These are phyloP conservation scores for Colletotrichum endophyticum DNA, from an alignment of 2,329 filamentous ascomycete genomes.

Conservation along the genomic window DNA sequence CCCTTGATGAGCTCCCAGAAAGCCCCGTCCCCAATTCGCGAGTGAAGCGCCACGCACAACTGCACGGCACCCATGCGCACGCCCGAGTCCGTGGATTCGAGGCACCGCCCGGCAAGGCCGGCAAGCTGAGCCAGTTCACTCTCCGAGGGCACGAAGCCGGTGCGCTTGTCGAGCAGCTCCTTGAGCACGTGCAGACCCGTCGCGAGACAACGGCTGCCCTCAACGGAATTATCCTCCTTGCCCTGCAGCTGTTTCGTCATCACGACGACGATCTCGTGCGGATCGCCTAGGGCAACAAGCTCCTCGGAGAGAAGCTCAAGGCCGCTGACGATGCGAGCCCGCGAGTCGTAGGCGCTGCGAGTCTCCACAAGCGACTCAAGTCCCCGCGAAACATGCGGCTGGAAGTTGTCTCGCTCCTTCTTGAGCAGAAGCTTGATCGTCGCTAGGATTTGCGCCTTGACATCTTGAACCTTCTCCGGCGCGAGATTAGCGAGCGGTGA, in stretches of 20 bases:
- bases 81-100: constrained; percentile 65
- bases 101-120: constrained; percentile 57
- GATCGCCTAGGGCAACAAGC: constrained; percentile 69
- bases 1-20: constrained; percentile 74
- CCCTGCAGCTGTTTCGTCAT: constrained; percentile 54
- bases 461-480: constrained; percentile 70
- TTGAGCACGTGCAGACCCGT: constrained; percentile 70
- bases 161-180: constrained; percentile 58
- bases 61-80: constrained; percentile 79
- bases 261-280: constrained; percentile 62
- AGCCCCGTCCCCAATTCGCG: constrained; percentile 58
- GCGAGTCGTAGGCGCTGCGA: constrained; percentile 69
- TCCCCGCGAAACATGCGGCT: constrained; percentile 69
- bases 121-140: constrained; percentile 57
- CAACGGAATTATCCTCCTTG: constrained; percentile 44
- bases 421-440: constrained; percentile 77
- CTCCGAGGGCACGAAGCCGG: constrained; percentile 54
- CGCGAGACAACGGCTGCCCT: constrained; percentile 58
- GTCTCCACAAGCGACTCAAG: constrained; percentile 71
- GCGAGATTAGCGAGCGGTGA: constrained; percentile 59
- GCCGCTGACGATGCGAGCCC: constrained; percentile 75
- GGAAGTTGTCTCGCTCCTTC: constrained; percentile 68
- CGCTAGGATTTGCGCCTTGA: constrained; percentile 76
- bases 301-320: constrained; percentile 77
- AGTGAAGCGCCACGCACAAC: constrained; percentile 76